Base-by-base conservation (phyloP, 2,329 filamentous ascomycete species). In the Xylariaceae sp. region DNA sequence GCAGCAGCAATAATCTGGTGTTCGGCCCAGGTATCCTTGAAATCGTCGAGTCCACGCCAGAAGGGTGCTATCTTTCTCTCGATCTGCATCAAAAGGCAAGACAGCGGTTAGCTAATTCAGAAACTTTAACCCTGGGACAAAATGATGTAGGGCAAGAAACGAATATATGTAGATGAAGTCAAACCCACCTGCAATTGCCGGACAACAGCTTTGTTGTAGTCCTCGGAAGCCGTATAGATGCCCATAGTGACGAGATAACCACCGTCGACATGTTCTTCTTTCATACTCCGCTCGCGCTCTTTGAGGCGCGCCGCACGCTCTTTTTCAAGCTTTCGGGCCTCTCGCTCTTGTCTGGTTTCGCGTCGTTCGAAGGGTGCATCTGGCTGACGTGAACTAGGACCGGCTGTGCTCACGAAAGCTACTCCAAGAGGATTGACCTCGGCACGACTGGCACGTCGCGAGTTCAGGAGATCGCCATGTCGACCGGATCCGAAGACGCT, bases 231-330 rank as follows among this genome's bases (percentile, higher is more conserved):
- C 18, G 90, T 93, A 71, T 99, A 99, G 53, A 92, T 90, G 42
- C 94, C 94, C 71, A 96, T 84, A 0, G 94, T 99, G 37, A 99
- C 94, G 52, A 99, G 77, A 76, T 88, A 99, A 18, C 94, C 94
- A 17, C 94, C 94, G 74, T 99, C 94, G 2, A 97, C 89, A 73
- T 92, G 86, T 72, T 99, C 94, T 68, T 97, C 92, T 64, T 81
- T 86, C 77, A 97, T 86, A 71, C 94, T 99, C 65, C 89, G 83
- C 74, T 96, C 92, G 52, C 94, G 85, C 73, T 99, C 94, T 73
- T 91, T 91, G 49, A 88, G 76, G 59, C 94, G 82, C 44, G 84
- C 81, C 13, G 82, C 78, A 51, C 90, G 86, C 73, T 97, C 93
- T 69, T 86, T 88, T 73, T 97, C 93, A 57, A 91, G 77, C 63